Conservation (phyloP, 495 filamentous ascomycete species). For the Neurospora sp. region DNA sequence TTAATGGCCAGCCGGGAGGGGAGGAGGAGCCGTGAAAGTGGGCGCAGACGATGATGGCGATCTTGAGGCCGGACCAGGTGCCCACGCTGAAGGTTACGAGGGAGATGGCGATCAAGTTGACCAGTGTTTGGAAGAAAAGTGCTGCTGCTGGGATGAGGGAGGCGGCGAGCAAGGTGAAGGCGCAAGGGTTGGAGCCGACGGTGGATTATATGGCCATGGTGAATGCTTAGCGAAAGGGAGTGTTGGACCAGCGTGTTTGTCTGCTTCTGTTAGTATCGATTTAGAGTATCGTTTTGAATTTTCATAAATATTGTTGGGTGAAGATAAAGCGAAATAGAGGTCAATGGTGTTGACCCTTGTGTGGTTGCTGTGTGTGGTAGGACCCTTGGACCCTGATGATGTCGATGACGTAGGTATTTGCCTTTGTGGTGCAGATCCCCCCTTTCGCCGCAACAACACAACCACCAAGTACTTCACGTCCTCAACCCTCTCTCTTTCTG, state of each 20-base stretch:
- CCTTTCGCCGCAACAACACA: background rate
- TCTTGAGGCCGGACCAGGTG: slow-evolving; percentile 26
- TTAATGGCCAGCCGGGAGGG: slow-evolving; percentile 55
- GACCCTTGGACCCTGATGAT: background rate
- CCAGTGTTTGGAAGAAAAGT: slow-evolving; percentile 12
- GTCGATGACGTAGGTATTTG: background rate
- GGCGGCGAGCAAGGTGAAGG: background rate
- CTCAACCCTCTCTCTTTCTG: background rate
- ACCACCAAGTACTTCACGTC: background rate
- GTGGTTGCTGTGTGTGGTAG: background rate
- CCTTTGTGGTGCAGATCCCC: background rate
- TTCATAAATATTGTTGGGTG: background rate
- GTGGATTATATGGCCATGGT: slow-evolving; percentile 22
- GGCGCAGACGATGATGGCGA: slow-evolving; percentile 51
- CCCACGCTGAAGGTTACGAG: slow-evolving; percentile 12
- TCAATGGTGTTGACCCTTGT: background rate
- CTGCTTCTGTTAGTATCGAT: background rate
- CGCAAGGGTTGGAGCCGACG: slow-evolving; percentile 1
- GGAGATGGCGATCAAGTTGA: slow-evolving; percentile 7
- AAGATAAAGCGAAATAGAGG: background rate
- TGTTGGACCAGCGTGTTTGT: background rate
- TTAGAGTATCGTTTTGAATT: background rate
- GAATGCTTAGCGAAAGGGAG: slow-evolving; percentile 4
- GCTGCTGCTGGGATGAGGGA: background rate
- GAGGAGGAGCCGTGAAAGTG: slow-evolving; percentile 56